Evolutionary conservation across 2,329 filamentous ascomycete genomes (phyloP), one percentile per base, ranked within the genome.

Genomic region (Penicillium psychrosexuale): DNA sequence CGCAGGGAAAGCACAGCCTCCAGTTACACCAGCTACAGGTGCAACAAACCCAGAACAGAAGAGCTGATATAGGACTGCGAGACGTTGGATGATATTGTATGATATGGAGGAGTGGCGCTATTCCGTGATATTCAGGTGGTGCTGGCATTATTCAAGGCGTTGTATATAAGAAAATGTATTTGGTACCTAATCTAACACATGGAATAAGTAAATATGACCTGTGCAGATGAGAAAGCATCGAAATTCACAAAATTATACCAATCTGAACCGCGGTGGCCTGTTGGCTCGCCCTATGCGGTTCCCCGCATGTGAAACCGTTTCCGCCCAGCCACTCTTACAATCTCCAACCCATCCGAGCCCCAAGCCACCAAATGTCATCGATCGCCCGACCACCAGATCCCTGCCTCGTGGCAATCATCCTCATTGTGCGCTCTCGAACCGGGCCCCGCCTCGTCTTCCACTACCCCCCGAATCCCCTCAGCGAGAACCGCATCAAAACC

Each of bases 371-470:
- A 46, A 80, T 80, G 77, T 77, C 77, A 46, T 76, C 75, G 43
- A 72, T 76, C 52, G 70, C 72, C 19, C 74, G 77, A 8, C 77
- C 78, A 38, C 78, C 79, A 48, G 80, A 83, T 63, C 78, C 82
- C 40, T 82, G 79, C 59, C 78, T 86, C 45, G 72, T 92, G 48
- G 89, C 86, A 39, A 84, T 93, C 54, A 84, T 90, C 48, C 82
- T 93, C 37, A 84, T 91, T 61, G 84, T 90, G 65, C 83, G 88
- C 61, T 89, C 88, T 33, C 85, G 88, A 61, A 88, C 90, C 64
- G 90, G 91, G 15, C 89, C 91, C 28, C 84, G 86, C 60, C 88
- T 94, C 65, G 88, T 94, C 65, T 96, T 92, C 72, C 90, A 96
- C 73, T 94, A 94, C 67, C 91, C 91, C n/a, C 82, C 86, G 64